Base-by-base conservation (phyloP, 2,329 filamentous ascomycete genomes). In the Sclerotinia subarctica region DNA sequence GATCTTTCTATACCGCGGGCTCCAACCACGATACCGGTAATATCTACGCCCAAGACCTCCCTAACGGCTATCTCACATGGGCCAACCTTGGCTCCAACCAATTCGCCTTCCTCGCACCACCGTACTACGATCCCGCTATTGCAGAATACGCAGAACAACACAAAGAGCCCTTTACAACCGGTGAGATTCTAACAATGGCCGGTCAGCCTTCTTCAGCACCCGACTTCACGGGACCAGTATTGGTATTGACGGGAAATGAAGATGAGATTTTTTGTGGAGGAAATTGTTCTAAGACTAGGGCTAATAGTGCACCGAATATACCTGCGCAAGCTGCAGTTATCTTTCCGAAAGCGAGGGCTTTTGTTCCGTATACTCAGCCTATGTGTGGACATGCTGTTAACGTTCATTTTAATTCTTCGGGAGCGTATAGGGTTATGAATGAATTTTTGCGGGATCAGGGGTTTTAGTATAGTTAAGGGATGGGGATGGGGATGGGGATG, bases 381-480 rank as follows among this genome's bases (percentile, higher is more conserved):
- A 35, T 24, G 0, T 52, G 54, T 51, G 64, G 64, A 0, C 64
- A 67, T 44, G 56, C 64, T 46, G 64, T 67, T 21, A 67, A 67
- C 46, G 64, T 67, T 17, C 64, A 67, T 53, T 53, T 42, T 32
- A 46, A 46, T 35, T 38, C 64, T 26, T 24, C 47, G n/a, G 64
- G 35, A 32, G 64, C 56, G 29, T 67, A 67, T 32, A 24, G 26
- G 19, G 56, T 67, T 17, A 67, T 67, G 64, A 67, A 67, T 62
- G 49, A 15, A 19, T 62, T 67, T 54, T 67, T 62, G 56, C 29
- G n/a, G 19, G 17, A 5, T 2, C 6, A 38, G n/a, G 60, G 60
- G n/a, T 21, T 64, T 29, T 52, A 60, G 19, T 8, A 19, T 44
- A 3, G 56, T 13, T 26, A 6, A 6, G 10, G 0, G 26, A 42